A percentile compares a stretch with the other conserved stretches of the same genome.
Conservation (phyloP, 2,329 filamentous ascomycete species). For the Venturia pyrina region DNA sequence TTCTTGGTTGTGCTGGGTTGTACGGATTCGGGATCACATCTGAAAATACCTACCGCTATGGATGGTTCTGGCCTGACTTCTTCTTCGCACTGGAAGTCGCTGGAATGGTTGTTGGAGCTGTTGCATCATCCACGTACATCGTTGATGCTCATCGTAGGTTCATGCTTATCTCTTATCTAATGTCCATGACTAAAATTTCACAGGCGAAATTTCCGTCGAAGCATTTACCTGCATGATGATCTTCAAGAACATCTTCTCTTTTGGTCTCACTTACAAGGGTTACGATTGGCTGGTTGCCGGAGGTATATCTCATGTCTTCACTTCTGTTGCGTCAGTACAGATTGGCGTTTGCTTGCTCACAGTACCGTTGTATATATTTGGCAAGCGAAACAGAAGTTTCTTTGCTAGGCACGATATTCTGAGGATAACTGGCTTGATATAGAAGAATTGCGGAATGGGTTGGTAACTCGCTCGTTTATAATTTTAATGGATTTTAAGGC, state of each 20-base stretch:
- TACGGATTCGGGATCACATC: constrained; percentile 77
- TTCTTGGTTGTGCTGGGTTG: constrained; percentile 67
- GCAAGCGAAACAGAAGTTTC: constrained; percentile 66
- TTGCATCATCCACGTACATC: constrained; percentile 77
- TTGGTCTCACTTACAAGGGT: constrained; percentile 71
- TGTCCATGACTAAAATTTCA: not conserved
- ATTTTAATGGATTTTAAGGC: too few species aligned
- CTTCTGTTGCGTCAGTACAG: constrained; percentile 65
- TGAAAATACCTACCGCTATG: constrained; percentile 49
- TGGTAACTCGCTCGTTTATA: too few species aligned
- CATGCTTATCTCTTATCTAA: constrained; percentile 11
- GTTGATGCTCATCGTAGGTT: constrained; percentile 79
- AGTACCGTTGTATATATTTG: constrained; percentile 67
- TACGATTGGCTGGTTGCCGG: constrained; percentile 66
- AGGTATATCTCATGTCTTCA: constrained; percentile 56
- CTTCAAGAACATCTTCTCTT: constrained; percentile 93
- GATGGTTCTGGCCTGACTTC: constrained; percentile 64
- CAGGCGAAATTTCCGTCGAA: constrained; percentile 72
- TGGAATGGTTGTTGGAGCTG: constrained; percentile 86
- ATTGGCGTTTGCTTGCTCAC: constrained; percentile 64
- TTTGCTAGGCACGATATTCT: constrained; percentile 68
- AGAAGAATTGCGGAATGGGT: not conserved
- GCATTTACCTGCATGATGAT: constrained; percentile 82
- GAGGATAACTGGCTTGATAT: constrained; percentile 31
- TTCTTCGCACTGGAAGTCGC: constrained; percentile 79